phyloP scores from a whole-genome alignment of 2,329 filamentous ascomycete genomes.

The Pestalotiopsis fici region DNA sequence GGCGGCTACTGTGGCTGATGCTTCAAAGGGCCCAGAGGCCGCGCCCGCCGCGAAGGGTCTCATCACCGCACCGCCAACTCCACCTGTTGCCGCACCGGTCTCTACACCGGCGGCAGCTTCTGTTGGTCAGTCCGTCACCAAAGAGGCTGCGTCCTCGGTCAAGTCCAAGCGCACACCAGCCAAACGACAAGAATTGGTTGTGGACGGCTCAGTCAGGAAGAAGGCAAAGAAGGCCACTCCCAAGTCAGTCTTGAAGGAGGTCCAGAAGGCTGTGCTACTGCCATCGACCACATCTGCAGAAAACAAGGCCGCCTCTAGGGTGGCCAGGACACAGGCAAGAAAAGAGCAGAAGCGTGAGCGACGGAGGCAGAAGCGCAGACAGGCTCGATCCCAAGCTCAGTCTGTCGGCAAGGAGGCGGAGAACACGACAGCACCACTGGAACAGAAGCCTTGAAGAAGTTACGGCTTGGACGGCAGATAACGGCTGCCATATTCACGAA shows the following conservation, averaged over 20 bases:
- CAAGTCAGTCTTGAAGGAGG: neutral
- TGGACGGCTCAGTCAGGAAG: neutral
- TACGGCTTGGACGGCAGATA: neutral
- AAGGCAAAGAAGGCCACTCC: neutral
- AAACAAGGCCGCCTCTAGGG: neutral
- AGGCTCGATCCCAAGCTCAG: neutral
- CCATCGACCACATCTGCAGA: neutral
- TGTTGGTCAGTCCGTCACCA: neutral
- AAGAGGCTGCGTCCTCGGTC: neutral
- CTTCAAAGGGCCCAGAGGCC: neutral
- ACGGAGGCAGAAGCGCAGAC: neutral
- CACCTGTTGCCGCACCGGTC: neutral
- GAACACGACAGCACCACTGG: neutral
- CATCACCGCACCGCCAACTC: neutral
- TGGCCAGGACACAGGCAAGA: neutral
- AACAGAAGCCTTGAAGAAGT: neutral
- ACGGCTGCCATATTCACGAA: neutral
- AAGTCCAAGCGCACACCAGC: neutral
- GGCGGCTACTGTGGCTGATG: neutral
- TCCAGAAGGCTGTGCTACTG: neutral
- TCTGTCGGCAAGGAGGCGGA: neutral
- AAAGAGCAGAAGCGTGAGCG: neutral
- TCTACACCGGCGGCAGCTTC: neutral
- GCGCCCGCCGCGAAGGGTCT: neutral
- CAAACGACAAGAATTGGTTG: too few relatives aligned